These are phyloP conservation scores for Saccharomycopsis sp. DNA, from an alignment of 805 yeast genomes.

Conservation along the genomic window DNA sequence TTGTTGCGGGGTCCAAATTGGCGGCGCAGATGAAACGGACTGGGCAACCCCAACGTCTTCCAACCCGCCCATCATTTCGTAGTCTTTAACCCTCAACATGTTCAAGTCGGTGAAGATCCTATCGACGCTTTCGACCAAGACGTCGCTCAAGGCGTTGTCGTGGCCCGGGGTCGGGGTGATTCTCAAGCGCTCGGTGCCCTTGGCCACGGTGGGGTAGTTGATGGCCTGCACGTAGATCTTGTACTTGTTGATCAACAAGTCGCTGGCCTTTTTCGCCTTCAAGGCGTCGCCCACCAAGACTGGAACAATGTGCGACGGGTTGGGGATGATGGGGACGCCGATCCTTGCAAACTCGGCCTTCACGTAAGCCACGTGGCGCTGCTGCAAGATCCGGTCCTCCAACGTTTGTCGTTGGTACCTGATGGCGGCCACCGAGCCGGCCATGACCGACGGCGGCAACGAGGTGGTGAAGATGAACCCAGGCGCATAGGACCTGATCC, in stretches of 20 bases:
- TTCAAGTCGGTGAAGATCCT: constrained; percentile 67
- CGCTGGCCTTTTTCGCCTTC: constrained; percentile 86
- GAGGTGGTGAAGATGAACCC: constrained; percentile 97
- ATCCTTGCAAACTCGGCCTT: constrained; percentile 56
- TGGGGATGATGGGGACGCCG: constrained; percentile 94
- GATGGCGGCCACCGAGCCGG: constrained; percentile 85
- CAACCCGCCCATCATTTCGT: constrained; percentile 78
- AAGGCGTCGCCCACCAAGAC: constrained; percentile 90
- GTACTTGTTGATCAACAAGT: constrained; percentile 72
- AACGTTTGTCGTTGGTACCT: constrained; percentile 73
- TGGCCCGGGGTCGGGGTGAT: constrained; percentile 99
- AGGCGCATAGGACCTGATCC: constrained; percentile 94
- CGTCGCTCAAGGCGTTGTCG: constrained; percentile 62
- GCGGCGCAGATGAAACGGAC: constrained; percentile 39
- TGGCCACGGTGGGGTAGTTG: constrained; percentile 95
- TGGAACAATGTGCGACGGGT: constrained; percentile 96
- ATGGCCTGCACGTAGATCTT: constrained; percentile 95
- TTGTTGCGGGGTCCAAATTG: constrained; percentile 85
- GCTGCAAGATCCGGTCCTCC: constrained; percentile 75
- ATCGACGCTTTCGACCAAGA: constrained; percentile 70
- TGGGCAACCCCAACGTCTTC: constrained; percentile 71
- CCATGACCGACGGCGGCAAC: constrained; percentile 96
- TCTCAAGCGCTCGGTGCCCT: constrained; percentile 92
- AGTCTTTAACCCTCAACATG: constrained; percentile 66
- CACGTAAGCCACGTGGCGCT: constrained; percentile 75